Evolutionary conservation across 345 rosid species (phyloP).

Genomic region (Pelargonium nanum): DNA sequence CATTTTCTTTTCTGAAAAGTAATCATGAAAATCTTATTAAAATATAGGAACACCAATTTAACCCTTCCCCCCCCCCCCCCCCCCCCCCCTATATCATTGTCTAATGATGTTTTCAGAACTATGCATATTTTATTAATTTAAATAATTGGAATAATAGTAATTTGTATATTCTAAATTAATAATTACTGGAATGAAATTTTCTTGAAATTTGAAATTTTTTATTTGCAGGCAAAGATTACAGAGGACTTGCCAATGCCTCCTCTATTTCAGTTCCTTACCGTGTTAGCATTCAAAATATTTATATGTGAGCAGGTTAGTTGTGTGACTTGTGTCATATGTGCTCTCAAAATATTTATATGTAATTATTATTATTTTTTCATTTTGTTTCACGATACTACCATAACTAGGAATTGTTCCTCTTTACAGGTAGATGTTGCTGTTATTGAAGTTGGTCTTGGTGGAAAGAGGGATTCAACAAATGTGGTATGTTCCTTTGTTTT

Average conservation of each 20-base stretch:
- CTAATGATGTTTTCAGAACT: too few species aligned
- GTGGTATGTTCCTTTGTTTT: slow-evolving; percentile 43
- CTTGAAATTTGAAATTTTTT: slow-evolving; percentile 7
- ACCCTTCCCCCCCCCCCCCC: too few species aligned
- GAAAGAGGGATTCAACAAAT: slow-evolving; percentile 61
- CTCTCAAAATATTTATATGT: slow-evolving; percentile 60
- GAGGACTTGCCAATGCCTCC: slow-evolving; percentile 85
- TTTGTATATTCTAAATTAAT: neutral
- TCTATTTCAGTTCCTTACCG: slow-evolving; percentile 80
- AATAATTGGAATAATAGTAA: too few species aligned
- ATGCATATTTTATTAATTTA: too few species aligned
- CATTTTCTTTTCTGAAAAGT: too few species aligned
- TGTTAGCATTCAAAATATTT: slow-evolving; percentile 78
- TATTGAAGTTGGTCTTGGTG: slow-evolving; percentile 90
- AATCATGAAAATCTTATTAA: too few species aligned
- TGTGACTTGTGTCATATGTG: slow-evolving; percentile 12
- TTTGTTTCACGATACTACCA: neutral
- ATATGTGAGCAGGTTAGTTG: slow-evolving; percentile 57
- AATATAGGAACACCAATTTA: too few species aligned
- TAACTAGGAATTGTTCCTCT: slow-evolving; percentile 13
- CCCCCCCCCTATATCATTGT: too few species aligned
- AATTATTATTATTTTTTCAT: slow-evolving; percentile 24
- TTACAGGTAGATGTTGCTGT: slow-evolving; percentile 75
- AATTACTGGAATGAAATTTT: neutral
- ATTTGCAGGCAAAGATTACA: slow-evolving; percentile 59